Percentiles rank a stretch among this genome's conserved stretches.
phyloP scores from a whole-genome alignment of 495 filamentous ascomycete genomes.

The Geoglossum glabrum region DNA sequence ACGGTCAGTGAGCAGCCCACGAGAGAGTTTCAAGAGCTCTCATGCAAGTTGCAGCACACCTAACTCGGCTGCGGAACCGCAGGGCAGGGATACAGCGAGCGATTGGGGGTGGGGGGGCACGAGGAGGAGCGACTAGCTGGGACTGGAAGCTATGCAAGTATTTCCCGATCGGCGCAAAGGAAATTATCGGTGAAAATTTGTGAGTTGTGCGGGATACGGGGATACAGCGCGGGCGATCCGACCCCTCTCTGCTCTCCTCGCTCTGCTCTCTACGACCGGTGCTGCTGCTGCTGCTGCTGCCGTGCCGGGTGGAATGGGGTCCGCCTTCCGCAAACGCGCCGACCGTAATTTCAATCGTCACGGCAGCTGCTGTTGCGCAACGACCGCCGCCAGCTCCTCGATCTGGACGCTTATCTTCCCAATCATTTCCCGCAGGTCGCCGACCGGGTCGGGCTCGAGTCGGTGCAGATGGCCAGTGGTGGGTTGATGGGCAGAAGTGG shows the following conservation, averaged over 20 bases:
- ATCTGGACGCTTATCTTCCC: conserved; percentile 19
- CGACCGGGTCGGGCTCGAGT: conserved; percentile 3
- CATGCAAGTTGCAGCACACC: neutral
- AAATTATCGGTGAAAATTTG: neutral
- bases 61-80: neutral
- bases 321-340: neutral
- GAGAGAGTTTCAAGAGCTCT: neutral
- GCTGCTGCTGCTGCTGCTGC: too few relatives aligned
- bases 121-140: neutral
- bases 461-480: neutral
- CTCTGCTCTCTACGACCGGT: too few relatives aligned
- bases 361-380: neutral
- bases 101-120: neutral
- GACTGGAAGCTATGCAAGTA: neutral
- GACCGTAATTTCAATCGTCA: neutral
- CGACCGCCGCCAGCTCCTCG: conserved; percentile 10
- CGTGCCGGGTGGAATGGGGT: too few relatives aligned
- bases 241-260: too few relatives aligned
- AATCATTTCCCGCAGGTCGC: conserved; percentile 14
- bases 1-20: neutral
- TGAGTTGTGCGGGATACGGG: neutral
- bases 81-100: neutral
- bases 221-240: too few relatives aligned
- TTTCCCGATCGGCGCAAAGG: neutral
- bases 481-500: neutral